Evolutionary conservation across 2,329 filamentous ascomycete species (phyloP).

Genomic region (Penicillium digitatum): DNA sequence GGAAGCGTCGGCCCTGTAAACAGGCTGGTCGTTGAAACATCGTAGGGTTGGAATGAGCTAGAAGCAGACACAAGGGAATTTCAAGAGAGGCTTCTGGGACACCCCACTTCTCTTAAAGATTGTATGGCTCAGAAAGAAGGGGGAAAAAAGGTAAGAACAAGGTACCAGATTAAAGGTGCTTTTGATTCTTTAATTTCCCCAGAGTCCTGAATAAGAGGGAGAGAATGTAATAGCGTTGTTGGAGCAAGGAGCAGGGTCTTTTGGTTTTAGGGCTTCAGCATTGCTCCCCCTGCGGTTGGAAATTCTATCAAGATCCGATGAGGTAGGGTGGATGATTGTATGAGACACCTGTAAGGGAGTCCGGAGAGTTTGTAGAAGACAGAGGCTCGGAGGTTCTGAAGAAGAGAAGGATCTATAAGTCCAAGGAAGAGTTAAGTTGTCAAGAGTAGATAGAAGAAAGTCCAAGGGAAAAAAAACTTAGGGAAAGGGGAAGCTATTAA

Average conservation of each 20-base stretch:
- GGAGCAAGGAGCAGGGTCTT: slow-evolving; percentile 22
- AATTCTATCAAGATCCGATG: slow-evolving; percentile 19
- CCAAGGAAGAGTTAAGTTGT: slow-evolving; percentile 7
- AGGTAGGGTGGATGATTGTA: slow-evolving; percentile 14
- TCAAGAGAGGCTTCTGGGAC: slow-evolving; percentile 1
- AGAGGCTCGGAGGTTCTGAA: not conserved
- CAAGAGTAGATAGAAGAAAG: slow-evolving; percentile 12
- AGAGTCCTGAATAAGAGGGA: slow-evolving; percentile 25
- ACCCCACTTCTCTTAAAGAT: slow-evolving; percentile 17
- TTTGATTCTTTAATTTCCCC: slow-evolving; percentile 28
- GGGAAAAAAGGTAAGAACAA: slow-evolving; percentile 16
- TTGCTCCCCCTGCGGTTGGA: slow-evolving; percentile 27
- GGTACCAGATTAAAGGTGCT: slow-evolving; percentile 28
- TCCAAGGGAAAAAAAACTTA: slow-evolving; percentile 10
- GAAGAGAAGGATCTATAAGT: slow-evolving; percentile 26
- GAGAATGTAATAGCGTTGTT: slow-evolving; percentile 29
- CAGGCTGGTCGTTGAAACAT: slow-evolving; percentile 37
- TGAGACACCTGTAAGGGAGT: slow-evolving; percentile 26
- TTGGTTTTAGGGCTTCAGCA: slow-evolving; percentile 27
- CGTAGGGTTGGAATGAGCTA: slow-evolving; percentile 7
- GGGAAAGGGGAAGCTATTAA: slow-evolving; percentile 30
- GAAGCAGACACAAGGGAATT: not conserved
- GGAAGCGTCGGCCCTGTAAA: slow-evolving; percentile 31
- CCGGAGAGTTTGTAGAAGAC: not conserved
- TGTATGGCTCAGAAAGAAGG: not conserved